Evolutionary conservation across 1,284 basidiomycete genomes (phyloP), one percentile per base, ranked within the genome.

Genomic region (Anthracocystis walkeri): DNA sequence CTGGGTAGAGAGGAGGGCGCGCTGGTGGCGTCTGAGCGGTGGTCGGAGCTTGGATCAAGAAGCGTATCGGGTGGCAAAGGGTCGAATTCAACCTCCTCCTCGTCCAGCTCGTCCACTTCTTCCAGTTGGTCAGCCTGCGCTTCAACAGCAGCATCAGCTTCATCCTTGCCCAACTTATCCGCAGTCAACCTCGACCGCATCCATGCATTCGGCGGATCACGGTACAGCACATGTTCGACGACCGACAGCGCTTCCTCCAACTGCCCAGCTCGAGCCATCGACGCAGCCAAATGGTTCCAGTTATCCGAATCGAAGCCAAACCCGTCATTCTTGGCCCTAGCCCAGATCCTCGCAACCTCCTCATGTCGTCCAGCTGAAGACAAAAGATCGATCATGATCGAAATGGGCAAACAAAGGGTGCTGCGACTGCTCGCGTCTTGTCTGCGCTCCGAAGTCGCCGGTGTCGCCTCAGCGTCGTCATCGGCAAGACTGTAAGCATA

Each of bases 221-320:
- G 58, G 20, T 65, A 55, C 20, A 97, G 88, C 44, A 97, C 90
- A 49, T 89, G 88, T 84, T 97, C 93, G 29, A 94, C 86, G 25
- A 97, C 88, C 78, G 91, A 90, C 84, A 96, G 93, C 3, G 93
- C 94, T 51, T 91, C 91, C 72, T 91, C 90, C 7, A 91, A 85
- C 79, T 96, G 90, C 20, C 92, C 94, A 0, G 91, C 92, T 35
- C 91, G 90, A 31, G 94, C 88, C 35, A 96, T 89, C 14, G 91
- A 92, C 4, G 91, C 87, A 25, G 88, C 89, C 25, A 96, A 88
- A 80, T 93, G 91, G 83, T 97, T 98, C 92, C 94, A 99, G 86
- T 97, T 98, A 78, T 92, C 90, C 12, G 92, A 89, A 83, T 97
- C 94, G 82, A 95, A 94, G 3, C 88, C 88, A 77, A 96, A 92